Evolutionary conservation across 176 grass and related monocot genomes (phyloP).

Genomic region (Poa pratensis): DNA sequence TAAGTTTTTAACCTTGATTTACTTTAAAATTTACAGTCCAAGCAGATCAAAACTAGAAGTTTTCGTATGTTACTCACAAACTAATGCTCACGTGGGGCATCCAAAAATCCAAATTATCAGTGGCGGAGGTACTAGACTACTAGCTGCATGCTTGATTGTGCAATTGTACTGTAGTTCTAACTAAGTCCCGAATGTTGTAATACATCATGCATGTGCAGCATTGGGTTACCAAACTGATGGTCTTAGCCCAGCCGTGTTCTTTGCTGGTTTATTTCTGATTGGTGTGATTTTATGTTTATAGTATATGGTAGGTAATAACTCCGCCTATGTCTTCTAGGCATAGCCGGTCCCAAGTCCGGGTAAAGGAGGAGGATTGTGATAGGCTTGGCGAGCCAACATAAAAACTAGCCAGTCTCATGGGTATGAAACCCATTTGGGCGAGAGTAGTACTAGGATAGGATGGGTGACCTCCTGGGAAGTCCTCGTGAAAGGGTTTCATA

Average conservation of each 20-base stretch:
- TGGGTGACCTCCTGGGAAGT: too few relatives aligned
- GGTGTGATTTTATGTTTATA: too few relatives aligned
- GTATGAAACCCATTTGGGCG: too few relatives aligned
- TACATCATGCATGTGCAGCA: not conserved
- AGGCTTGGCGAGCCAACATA: too few relatives aligned
- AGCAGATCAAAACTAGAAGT: not conserved
- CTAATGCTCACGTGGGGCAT: not conserved
- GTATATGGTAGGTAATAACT: not conserved
- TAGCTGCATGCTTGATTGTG: conserved; percentile 19
- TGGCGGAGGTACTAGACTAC: conserved; percentile 12
- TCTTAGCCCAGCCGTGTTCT: not conserved
- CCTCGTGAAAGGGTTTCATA: too few relatives aligned
- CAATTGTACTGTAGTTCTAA: conserved; percentile 13
- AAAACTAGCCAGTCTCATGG: too few relatives aligned
- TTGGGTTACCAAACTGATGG: not conserved
- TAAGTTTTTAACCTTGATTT: not conserved
- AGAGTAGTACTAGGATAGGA: too few relatives aligned
- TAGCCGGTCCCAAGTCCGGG: too few relatives aligned
- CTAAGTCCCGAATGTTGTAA: not conserved
- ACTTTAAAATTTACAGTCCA: not conserved
- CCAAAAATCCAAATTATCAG: not conserved
- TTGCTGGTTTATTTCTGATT: not conserved
- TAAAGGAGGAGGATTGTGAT: too few relatives aligned
- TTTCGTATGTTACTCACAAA: not conserved
- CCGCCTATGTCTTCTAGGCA: too few relatives aligned